A percentile compares a stretch with the other conserved stretches of the same genome.
Evolutionary conservation across 2,329 filamentous ascomycete species (phyloP).

Genomic region (Chaetomium sp.): DNA sequence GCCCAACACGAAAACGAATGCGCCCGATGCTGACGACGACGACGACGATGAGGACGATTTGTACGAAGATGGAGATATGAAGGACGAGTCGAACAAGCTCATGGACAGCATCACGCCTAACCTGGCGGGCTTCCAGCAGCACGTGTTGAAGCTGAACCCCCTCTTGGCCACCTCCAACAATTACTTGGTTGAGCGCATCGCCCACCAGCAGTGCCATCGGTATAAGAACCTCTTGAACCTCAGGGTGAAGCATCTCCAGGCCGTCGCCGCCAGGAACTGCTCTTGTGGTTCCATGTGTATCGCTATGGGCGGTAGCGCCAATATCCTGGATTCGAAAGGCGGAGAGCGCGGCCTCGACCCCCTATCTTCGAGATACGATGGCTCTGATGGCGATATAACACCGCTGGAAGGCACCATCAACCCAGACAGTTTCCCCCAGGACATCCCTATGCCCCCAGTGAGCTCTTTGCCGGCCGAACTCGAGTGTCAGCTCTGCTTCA

Average conservation of each 20-base stretch:
- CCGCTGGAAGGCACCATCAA: conserved; percentile 69
- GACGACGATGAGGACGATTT: conserved; percentile 62
- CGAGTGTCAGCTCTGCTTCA: conserved; percentile 86
- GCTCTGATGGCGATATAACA: conserved; percentile 67
- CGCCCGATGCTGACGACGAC: conserved; percentile 50
- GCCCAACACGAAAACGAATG: conserved; percentile 40
- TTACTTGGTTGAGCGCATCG: conserved; percentile 77
- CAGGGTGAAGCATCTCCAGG: conserved; percentile 69
- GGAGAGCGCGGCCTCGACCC: conserved; percentile 62
- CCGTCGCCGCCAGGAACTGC: conserved; percentile 59
- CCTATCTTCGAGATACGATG: conserved; percentile 54
- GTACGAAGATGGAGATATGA: conserved; percentile 64
- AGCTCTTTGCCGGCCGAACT: conserved; percentile 79
- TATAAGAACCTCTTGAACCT: conserved; percentile 75
- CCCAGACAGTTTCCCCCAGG: conserved; percentile 73
- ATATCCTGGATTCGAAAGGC: conserved; percentile 61
- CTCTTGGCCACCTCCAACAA: conserved; percentile 56
- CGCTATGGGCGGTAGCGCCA: conserved; percentile 66
- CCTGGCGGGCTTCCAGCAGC: conserved; percentile 72
- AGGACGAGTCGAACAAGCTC: conserved; percentile 62
- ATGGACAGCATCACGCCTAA: conserved; percentile 72
- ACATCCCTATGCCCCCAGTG: conserved; percentile 81
- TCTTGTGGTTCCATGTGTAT: conserved; percentile 64
- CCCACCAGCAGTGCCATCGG: conserved; percentile 75
- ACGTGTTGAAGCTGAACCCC: conserved; percentile 76